These are phyloP conservation scores for Globisporangium mamillatum DNA, from an alignment of 352 stramenopile genomes.

Conservation along the genomic window DNA sequence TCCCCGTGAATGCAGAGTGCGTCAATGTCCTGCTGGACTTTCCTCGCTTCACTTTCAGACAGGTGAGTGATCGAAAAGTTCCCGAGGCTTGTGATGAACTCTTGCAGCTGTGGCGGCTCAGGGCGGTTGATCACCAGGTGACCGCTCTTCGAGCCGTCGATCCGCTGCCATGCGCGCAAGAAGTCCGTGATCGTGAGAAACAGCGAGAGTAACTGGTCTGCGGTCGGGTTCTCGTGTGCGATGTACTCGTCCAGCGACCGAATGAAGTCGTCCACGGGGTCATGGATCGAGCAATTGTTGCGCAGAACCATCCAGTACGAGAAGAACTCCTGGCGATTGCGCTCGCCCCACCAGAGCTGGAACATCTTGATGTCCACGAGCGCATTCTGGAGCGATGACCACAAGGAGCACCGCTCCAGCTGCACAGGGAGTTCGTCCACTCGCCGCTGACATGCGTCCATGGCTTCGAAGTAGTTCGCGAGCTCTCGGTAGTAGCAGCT, in stretches of 20 bases:
- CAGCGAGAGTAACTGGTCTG: constrained; percentile 62
- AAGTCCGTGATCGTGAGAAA: constrained; percentile 83
- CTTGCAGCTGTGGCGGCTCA: constrained; percentile 61
- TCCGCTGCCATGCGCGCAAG: constrained; percentile 60
- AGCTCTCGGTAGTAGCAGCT: constrained; percentile 73
- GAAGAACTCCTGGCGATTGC: constrained; percentile 80
- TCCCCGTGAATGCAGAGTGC: constrained; percentile 58
- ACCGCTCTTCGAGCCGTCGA: constrained; percentile 18
- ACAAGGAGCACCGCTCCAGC: constrained; percentile 67
- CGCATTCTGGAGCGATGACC: constrained; percentile 55
- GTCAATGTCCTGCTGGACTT: constrained; percentile 60
- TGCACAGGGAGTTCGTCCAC: constrained; percentile 81
- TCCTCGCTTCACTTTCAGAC: constrained; percentile 45
- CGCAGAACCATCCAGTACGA: constrained; percentile 76
- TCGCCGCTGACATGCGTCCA: constrained; percentile 68
- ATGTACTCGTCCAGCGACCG: constrained; percentile 76
- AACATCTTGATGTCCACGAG: constrained; percentile 89
- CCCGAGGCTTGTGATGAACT: constrained; percentile 68
- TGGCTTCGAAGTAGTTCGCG: constrained; percentile 67
- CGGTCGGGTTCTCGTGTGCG: constrained; percentile 50
- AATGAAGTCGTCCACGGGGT: constrained; percentile 80
- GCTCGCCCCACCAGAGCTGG: constrained; percentile 77
- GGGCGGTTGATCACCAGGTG: constrained; percentile 37
- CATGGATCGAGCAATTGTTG: constrained; percentile 56
- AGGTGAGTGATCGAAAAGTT: constrained; percentile 52